Percentiles rank a stretch among this genome's conserved stretches.
Evolutionary conservation across 495 filamentous ascomycete genomes (phyloP).

Genomic region (Penicillium canescens): DNA sequence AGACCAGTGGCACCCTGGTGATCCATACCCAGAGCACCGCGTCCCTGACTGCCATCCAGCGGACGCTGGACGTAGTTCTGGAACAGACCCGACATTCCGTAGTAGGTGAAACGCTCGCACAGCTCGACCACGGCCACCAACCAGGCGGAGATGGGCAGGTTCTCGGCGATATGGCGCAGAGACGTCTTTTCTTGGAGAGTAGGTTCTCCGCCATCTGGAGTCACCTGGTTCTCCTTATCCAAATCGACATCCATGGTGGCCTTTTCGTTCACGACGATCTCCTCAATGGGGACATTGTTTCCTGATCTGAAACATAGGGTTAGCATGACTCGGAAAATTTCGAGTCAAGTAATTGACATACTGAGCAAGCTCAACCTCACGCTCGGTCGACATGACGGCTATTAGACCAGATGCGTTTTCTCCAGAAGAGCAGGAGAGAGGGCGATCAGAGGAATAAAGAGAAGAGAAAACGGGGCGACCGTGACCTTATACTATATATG

Average conservation of each 20-base stretch:
- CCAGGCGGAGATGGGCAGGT: conserved; percentile 57
- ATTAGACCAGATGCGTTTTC: conserved; percentile 11
- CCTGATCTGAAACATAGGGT: conserved; percentile 2
- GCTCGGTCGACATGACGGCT: conserved; percentile 34
- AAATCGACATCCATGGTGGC: conserved; percentile 16
- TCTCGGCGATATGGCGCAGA: conserved; percentile 55
- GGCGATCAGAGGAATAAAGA: conserved; percentile 6
- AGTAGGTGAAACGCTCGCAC: conserved; percentile 70
- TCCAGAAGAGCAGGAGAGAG: not conserved
- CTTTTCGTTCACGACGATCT: conserved; percentile 31
- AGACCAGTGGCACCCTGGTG: conserved; percentile 58
- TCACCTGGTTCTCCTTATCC: conserved; percentile 35
- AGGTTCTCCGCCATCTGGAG: conserved; percentile 52
- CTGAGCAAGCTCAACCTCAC: conserved; percentile 36
- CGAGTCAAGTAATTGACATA: conserved; percentile 23
- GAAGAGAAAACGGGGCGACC: conserved; percentile 1
- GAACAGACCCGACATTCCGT: conserved; percentile 55
- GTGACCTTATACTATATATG: conserved; percentile 25
- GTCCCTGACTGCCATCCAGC: conserved; percentile 45
- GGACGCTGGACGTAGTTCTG: conserved; percentile 61
- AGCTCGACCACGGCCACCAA: conserved; percentile 63
- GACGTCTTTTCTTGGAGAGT: conserved; percentile 53
- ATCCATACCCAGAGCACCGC: conserved; percentile 57
- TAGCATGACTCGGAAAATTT: conserved; percentile 3
- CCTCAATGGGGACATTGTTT: conserved; percentile 19